Evolutionary conservation across 73 alveolate genomes (phyloP).

Genomic region (Effrenium voratum): DNA sequence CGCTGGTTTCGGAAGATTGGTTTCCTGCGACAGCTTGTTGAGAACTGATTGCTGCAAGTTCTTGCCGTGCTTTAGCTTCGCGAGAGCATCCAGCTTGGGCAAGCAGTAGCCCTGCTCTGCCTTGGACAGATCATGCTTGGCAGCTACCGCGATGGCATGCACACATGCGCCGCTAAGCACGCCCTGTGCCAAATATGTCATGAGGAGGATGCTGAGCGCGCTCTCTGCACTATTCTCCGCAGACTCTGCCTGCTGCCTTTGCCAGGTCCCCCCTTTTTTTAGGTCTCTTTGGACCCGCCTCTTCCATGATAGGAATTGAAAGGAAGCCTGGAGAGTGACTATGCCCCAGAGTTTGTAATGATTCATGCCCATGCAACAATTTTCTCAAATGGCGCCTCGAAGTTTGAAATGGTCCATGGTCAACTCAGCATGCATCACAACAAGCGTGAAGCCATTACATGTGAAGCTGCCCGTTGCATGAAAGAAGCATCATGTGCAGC

Average conservation of each 20-base stretch:
- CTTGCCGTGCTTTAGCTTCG: background rate
- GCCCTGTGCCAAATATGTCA: background rate
- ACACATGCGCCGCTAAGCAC: background rate
- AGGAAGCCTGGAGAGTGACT: too few relatives aligned
- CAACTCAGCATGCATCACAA: background rate
- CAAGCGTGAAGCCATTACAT: background rate
- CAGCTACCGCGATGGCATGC: background rate
- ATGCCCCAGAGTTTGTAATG: too few relatives aligned
- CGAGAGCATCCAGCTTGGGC: background rate
- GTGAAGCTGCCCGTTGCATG: background rate
- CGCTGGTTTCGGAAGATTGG: background rate
- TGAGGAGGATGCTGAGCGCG: background rate
- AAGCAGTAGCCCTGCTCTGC: background rate
- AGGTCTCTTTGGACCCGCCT: background rate
- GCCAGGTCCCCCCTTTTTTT: background rate
- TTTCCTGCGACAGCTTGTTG: background rate
- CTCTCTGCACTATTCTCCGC: background rate
- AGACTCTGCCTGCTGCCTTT: background rate
- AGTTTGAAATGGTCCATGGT: background rate
- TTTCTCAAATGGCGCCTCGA: background rate
- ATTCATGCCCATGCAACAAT: background rate
- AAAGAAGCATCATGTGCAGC: too few relatives aligned
- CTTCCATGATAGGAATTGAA: background rate
- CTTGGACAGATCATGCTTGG: background rate
- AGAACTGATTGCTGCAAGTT: background rate